Evolutionary conservation across 345 rosid genomes (phyloP), one percentile per base, ranked within the genome.

Genomic region (Syzygium grande): DNA sequence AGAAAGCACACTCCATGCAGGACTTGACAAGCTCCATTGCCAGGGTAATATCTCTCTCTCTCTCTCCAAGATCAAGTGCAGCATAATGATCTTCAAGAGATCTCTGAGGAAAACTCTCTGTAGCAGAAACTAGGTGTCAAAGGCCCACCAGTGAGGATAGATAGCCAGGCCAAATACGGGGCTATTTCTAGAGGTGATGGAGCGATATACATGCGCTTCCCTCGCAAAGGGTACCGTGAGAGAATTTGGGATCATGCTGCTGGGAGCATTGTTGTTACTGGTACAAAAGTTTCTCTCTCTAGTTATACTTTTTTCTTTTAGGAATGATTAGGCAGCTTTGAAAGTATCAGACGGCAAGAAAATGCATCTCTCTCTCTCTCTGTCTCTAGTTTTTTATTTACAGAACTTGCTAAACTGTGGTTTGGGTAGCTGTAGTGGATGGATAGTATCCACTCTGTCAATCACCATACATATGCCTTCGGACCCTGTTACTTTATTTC

Each of bases 201-300:
- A 89, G 96, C 96, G 58, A 96, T 98, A 68, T 98, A 96, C 91
- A 86, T 98, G 73, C 92, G 98, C 84, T 92, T 97, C 85, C 97
- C 99, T 59, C 97, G 88, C 79, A 91, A 92, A 93, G 99, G 99
- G 55, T 96, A 98, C 89, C 95, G 94, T 11, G 99, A 98, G 91
- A 98, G 96, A 90, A 98, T 96, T 91, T 96, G 99, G 99, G 99
- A 98, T 92, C 99, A 98, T 91, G 99, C 98, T 85, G 99, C 99
- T 61, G 98, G 99, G 30, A 93, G 90, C 84, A 95, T 98, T 58
- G 98, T 98, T 73, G 98, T 96, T 11, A 93, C 97, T 86, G 99
- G 99, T 96, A 95, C 73, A 27, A 84, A 43, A 89, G 86, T 41
- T 27, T 43, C 84, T 43, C 52, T 55, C 25, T 34, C 46, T 34